Conservation (phyloP, 345 rosid species). For the Leavenworthia alabamica region DNA sequence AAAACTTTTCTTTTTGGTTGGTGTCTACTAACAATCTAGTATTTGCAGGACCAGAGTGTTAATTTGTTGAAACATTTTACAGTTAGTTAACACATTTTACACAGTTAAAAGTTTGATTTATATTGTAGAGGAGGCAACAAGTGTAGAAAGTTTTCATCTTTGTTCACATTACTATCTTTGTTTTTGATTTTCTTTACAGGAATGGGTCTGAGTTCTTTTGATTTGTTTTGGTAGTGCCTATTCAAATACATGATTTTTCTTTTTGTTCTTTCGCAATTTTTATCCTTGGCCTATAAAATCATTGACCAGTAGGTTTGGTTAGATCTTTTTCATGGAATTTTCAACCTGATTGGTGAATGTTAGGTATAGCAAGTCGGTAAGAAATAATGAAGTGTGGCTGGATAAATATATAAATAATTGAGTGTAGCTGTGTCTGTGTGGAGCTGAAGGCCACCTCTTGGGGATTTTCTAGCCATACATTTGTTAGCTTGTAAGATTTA, state of each 20-base stretch:
- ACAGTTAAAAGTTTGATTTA: not conserved
- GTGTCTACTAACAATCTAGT: slow-evolving; percentile 32
- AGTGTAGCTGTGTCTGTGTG: slow-evolving; percentile 21
- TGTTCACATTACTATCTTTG: not conserved
- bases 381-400: slow-evolving; percentile 12
- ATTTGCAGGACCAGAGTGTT: slow-evolving; percentile 42
- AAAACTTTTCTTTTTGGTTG: not conserved
- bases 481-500: not conserved
- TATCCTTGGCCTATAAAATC: not conserved
- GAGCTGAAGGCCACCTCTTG: slow-evolving; percentile 23
- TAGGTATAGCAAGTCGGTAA: slow-evolving; percentile 21
- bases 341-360: slow-evolving; percentile 18
- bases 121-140: not conserved
- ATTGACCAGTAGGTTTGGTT: slow-evolving; percentile 17
- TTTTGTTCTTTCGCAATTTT: not conserved
- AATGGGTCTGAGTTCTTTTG: not conserved
- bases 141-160: slow-evolving; percentile 1
- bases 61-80: slow-evolving; percentile 20
- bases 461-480: slow-evolving; percentile 1
- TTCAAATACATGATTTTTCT: not conserved
- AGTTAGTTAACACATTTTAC: not conserved
- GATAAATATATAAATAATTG: not conserved
- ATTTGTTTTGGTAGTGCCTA: not conserved
- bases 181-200: not conserved
- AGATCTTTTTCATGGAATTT: not conserved